Evolutionary conservation across 768 basidiomycete genomes (phyloP).

Genomic region (Tylopilus cervinicoccineus): DNA sequence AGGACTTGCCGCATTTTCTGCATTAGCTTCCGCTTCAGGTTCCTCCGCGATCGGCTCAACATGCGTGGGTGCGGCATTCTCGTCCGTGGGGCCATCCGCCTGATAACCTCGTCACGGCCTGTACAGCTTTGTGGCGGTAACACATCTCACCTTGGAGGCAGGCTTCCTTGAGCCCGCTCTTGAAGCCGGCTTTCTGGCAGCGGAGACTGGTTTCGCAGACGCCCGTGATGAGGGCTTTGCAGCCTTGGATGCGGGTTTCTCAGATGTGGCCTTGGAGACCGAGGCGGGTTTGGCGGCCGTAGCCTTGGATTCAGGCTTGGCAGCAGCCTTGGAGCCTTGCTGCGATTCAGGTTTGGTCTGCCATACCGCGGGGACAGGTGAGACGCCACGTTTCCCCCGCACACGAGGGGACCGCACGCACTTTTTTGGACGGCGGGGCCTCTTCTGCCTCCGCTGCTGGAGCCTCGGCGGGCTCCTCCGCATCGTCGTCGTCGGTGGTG

Average conservation of each 20-base stretch:
- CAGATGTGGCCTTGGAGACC: slow-evolving; percentile 30
- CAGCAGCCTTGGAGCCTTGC: slow-evolving; percentile 20
- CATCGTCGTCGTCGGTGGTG: slow-evolving; percentile 37
- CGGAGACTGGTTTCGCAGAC: slow-evolving; percentile 42
- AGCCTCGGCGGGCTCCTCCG: slow-evolving; percentile 34
- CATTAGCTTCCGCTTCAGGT: slow-evolving; percentile 43
- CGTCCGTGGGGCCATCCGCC: slow-evolving; percentile 35
- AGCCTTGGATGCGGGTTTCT: slow-evolving; percentile 42
- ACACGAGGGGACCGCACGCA: slow-evolving; percentile 22
- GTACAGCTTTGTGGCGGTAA: neutral
- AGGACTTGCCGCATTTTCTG: slow-evolving; percentile 28
- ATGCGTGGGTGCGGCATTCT: slow-evolving; percentile 37
- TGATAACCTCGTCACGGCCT: slow-evolving; percentile 8
- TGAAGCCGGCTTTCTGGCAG: slow-evolving; percentile 51
- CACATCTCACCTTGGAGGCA: slow-evolving; percentile 48
- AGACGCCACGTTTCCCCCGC: neutral
- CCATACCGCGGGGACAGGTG: slow-evolving; percentile 1
- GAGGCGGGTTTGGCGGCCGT: slow-evolving; percentile 26
- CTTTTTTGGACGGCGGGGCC: slow-evolving; percentile 65
- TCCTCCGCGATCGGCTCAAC: slow-evolving; percentile 55
- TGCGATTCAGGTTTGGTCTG: slow-evolving; percentile 45
- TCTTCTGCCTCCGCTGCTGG: slow-evolving; percentile 36
- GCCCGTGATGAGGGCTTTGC: slow-evolving; percentile 38
- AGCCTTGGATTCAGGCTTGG: slow-evolving; percentile 35
- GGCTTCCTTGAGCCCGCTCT: slow-evolving; percentile 61